Percentiles rank a stretch among this genome's conserved stretches.
Conservation (phyloP, 1,284 basidiomycete genomes). For the Papiliotrema terrestris region DNA sequence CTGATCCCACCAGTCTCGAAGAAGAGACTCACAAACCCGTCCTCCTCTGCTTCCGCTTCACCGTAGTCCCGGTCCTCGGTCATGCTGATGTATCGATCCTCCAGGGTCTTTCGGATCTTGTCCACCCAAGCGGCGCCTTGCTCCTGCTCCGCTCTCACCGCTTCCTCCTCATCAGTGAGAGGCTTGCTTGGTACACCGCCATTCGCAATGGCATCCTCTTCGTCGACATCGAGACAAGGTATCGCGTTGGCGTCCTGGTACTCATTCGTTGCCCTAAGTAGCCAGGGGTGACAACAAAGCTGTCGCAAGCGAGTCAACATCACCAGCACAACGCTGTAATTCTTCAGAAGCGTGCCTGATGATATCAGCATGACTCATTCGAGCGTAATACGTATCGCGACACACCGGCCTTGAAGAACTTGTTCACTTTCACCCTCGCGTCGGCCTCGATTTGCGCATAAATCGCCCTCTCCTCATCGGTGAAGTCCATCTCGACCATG, state of each 20-base stretch:
- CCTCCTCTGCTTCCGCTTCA: slow-evolving; percentile 15
- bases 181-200: neutral
- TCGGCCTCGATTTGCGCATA: slow-evolving; percentile 42
- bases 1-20: neutral
- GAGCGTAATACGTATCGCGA: neutral
- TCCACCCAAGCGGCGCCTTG: slow-evolving; percentile 18
- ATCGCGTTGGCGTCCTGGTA: neutral
- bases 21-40: slow-evolving; percentile 11
- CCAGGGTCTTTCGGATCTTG: slow-evolving; percentile 23
- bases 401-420: slow-evolving; percentile 28
- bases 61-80: slow-evolving; percentile 15
- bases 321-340: slow-evolving; percentile 37
- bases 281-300: slow-evolving; percentile 39
- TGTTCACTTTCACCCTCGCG: slow-evolving; percentile 43
- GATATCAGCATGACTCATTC: neutral
- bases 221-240: neutral
- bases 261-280: slow-evolving; percentile 19
- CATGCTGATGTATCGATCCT: slow-evolving; percentile 23
- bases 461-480: slow-evolving; percentile 43
- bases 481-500: slow-evolving; percentile 37
- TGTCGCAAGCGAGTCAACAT: slow-evolving; percentile 42
- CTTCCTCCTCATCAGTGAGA: neutral
- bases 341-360: slow-evolving; percentile 44
- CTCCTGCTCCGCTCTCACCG: neutral
- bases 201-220: neutral